Conservation (phyloP, 176 grass and related monocot species). For the Rhynchospora breviuscula region DNA sequence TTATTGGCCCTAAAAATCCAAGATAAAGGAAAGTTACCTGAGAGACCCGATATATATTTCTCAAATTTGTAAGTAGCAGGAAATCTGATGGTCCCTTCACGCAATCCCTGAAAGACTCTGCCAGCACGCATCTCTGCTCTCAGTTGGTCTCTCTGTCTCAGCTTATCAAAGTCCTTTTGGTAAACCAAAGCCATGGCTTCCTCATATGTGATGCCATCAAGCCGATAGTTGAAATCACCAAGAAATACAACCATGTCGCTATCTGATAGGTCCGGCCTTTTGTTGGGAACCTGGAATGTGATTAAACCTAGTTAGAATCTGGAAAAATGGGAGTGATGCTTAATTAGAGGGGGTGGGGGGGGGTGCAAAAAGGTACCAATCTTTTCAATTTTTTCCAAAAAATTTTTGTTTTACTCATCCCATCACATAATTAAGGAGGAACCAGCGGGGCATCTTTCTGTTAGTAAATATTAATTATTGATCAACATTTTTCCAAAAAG, state of each 20-base stretch:
- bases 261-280: conserved; percentile 63
- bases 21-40: conserved; percentile 36
- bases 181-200: conserved; percentile 64
- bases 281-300: conserved; percentile 32
- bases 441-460: background rate
- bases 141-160: conserved; percentile 79
- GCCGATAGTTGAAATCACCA: conserved; percentile 93
- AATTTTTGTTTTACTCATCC: no score
- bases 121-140: conserved; percentile 68
- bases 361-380: background rate
- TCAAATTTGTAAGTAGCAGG: conserved; percentile 95
- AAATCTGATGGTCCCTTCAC: conserved; percentile 67
- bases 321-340: background rate
- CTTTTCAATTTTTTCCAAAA: background rate
- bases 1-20: background rate
- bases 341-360: background rate
- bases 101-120: conserved; percentile 91
- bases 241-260: conserved; percentile 86
- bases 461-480: background rate
- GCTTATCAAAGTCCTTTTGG: conserved; percentile 46
- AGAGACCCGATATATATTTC: conserved; percentile 53
- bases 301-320: background rate
- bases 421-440: background rate
- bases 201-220: conserved; percentile 69
- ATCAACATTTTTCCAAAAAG: background rate